Conservation (phyloP, 768 basidiomycete genomes). For the Galerina sulciceps region DNA sequence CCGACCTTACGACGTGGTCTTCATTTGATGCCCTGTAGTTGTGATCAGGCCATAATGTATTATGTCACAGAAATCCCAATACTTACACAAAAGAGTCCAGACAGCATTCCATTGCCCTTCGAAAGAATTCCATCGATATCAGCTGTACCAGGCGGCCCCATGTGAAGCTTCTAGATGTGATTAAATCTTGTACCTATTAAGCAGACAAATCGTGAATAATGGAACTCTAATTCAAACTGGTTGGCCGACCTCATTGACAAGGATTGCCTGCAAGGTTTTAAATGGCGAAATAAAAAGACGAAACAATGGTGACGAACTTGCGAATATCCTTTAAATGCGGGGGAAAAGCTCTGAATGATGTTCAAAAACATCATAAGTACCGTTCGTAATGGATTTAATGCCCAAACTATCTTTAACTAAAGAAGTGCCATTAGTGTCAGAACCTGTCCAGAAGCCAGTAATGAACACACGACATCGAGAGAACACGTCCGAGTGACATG, state of each 20-base stretch:
- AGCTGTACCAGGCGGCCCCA: conserved; percentile 67
- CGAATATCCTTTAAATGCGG: conserved; percentile 84
- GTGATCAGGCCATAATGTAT: conserved; percentile 4
- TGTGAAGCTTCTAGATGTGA: conserved; percentile 73
- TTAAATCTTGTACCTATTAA: conserved; percentile 65
- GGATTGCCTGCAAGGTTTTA: conserved; percentile 56
- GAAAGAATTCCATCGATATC: conserved; percentile 62
- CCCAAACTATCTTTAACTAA: conserved; percentile 47
- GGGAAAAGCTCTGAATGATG: conserved; percentile 73
- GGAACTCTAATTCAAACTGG: conserved; percentile 12
- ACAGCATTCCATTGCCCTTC: conserved; percentile 65
- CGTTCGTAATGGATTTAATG: conserved; percentile 69
- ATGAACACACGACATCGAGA: conserved; percentile 54
- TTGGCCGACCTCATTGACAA: conserved; percentile 76
- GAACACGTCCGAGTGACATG: conserved; percentile 57
- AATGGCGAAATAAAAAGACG: conserved; percentile 15
- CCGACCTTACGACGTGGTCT: conserved; percentile 71
- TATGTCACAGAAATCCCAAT: conserved; percentile 1
- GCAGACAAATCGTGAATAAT: conserved; percentile 15
- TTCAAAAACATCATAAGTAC: conserved; percentile 72
- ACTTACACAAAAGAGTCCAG: conserved; percentile 82
- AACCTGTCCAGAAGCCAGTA: no score
- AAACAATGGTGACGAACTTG: conserved; percentile 47
- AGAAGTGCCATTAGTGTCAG: no score
- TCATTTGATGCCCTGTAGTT: conserved; percentile 58